Evolutionary conservation across 345 rosid genomes (phyloP), one percentile per base, ranked within the genome.

Genomic region (Carallia pectinifolia): DNA sequence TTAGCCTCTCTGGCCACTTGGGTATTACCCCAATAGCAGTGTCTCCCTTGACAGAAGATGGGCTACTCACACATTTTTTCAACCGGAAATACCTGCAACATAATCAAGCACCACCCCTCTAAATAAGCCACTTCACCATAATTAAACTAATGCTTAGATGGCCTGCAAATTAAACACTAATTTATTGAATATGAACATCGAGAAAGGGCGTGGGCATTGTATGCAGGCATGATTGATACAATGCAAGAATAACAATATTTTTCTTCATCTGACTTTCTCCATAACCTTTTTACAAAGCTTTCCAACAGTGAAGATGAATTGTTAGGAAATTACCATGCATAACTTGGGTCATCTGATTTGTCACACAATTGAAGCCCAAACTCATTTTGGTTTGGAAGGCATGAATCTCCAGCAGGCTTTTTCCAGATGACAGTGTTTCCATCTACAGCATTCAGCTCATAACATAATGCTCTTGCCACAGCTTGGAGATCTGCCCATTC

Each of bases 401-500:
- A 90, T 12, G 92, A 85, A 79, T 87, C 92, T 77, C 83, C 92
- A 67, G 71, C 69, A 58, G 94, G 91, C 76, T 92, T 95, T 79
- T 90, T 95, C 99, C 99, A 96, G 72, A 96, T 83, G 76, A 83
- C 99, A 16, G 99, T 92, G 88, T 88, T 96, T 64, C 88, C 94
- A 77, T 96, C 99, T 34, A 92, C 94, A 2, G 85, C 90, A 78
- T 89, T 92, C 75, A 90, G 77, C 80, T 92, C 95, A 66, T 96
- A 92, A 73, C 98, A 92, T 80, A 92, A 79, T 66, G 89, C 82
- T 76, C 93, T 87, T 69, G 98, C 98, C 71, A 86, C 98, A 47
- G 88, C 91, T 78, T 92, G 98, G 81, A 92, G 99, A 78, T 92
- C 95, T 81, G 97, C 90, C 97, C 99, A 92, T 75, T 96, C 97